Conservation (phyloP, 2,329 filamentous ascomycete species). For the Beauveria brongniartii region DNA sequence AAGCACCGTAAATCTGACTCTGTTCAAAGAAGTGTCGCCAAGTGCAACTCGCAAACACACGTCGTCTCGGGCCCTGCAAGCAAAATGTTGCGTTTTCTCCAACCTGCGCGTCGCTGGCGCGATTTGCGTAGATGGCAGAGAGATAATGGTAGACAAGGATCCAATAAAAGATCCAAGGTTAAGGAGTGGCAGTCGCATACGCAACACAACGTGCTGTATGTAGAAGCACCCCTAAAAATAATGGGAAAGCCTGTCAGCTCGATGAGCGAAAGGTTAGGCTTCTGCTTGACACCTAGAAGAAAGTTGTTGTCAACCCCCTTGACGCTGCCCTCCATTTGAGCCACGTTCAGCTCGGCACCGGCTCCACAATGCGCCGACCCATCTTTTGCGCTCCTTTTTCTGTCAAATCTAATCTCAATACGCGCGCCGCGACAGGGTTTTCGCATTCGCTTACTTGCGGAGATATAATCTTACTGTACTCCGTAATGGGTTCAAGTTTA, state of each 20-base stretch:
- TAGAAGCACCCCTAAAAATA: background rate
- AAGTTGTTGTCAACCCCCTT: slow-evolving; percentile 6
- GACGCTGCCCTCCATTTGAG: slow-evolving; percentile 5
- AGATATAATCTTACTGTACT: background rate
- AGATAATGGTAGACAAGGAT: background rate
- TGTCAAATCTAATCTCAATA: background rate
- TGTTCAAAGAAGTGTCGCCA: background rate
- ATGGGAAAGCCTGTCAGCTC: background rate
- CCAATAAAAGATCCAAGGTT: background rate
- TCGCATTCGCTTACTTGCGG: background rate
- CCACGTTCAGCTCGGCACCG: slow-evolving; percentile 11
- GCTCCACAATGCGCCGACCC: slow-evolving; percentile 11
- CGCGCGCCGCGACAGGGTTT: background rate
- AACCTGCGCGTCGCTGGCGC: slow-evolving; percentile 3
- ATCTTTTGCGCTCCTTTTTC: slow-evolving; percentile 2
- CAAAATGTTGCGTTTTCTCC: background rate
- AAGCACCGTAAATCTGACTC: background rate
- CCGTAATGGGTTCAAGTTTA: background rate
- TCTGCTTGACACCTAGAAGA: background rate
- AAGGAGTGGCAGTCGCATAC: background rate
- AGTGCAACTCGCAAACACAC: too few species aligned
- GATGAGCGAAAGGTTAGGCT: background rate
- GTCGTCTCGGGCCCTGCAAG: background rate
- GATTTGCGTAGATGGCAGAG: background rate
- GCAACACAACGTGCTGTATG: background rate